Evolutionary conservation across 164 flowering plant species (phyloP).

Genomic region (Vitis riparia): DNA sequence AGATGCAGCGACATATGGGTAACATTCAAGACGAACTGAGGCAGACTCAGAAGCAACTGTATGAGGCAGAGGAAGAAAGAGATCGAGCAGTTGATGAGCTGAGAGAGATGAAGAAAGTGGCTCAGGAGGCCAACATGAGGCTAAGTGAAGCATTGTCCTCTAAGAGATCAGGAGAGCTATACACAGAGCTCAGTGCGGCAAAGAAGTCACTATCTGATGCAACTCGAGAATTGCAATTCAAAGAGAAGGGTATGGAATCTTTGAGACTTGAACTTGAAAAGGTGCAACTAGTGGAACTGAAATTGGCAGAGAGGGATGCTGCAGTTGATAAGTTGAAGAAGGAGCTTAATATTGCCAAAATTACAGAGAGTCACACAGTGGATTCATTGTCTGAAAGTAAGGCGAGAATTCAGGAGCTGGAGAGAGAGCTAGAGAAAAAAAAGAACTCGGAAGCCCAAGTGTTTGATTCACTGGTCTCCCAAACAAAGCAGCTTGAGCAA

Average conservation of each 20-base stretch:
- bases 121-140: conserved; percentile 34
- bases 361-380: conserved; percentile 24
- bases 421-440: conserved; percentile 38
- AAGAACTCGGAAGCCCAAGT: conserved; percentile 45
- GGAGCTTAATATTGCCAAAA: conserved; percentile 27
- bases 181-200: conserved; percentile 30
- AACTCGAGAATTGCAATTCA: conserved; percentile 28
- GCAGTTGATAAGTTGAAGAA: conserved; percentile 22
- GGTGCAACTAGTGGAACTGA: conserved; percentile 22
- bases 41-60: conserved; percentile 30
- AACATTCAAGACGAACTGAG: conserved; percentile 38
- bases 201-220: conserved; percentile 28
- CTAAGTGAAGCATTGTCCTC: conserved; percentile 32
- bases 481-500: conserved; percentile 62
- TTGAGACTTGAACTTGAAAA: conserved; percentile 36
- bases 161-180: conserved; percentile 23
- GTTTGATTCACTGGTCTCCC: conserved; percentile 33
- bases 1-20: conserved; percentile 41
- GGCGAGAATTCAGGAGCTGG: conserved; percentile 31
- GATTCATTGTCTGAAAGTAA: conserved; percentile 25
- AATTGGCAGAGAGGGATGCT: conserved; percentile 33
- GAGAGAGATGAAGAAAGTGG: conserved; percentile 39
- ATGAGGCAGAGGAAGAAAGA: conserved; percentile 37
- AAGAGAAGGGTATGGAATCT: conserved; percentile 24
- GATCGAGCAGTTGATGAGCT: conserved; percentile 40